Evolutionary conservation across 2,329 filamentous ascomycete species (phyloP).

Genomic region (Aureobasidium melanogenum): DNA sequence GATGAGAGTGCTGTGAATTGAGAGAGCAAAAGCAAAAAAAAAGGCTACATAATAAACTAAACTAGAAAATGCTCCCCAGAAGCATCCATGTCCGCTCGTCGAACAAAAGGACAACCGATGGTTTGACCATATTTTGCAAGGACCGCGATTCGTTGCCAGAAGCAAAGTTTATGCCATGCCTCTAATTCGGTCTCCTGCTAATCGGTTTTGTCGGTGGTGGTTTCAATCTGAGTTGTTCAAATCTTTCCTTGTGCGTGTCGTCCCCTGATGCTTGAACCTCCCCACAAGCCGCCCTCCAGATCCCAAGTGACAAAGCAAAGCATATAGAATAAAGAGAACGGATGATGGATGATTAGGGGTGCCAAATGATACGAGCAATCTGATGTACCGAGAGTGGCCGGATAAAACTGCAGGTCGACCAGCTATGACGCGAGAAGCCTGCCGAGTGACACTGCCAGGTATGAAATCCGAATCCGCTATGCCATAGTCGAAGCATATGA

Average conservation of each 20-base stretch:
- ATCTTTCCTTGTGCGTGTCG: background rate
- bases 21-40: background rate
- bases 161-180: background rate
- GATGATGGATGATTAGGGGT: slow-evolving; percentile 4
- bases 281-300: slow-evolving; percentile 14
- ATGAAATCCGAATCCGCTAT: slow-evolving; percentile 13
- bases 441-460: slow-evolving; percentile 32
- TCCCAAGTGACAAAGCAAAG: slow-evolving; percentile 10
- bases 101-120: background rate
- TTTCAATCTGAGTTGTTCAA: slow-evolving; percentile 6
- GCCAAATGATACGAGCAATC: slow-evolving; percentile 8
- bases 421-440: slow-evolving; percentile 22
- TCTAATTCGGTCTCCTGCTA: background rate
- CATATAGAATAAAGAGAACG: background rate
- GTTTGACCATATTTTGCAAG: background rate
- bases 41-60: background rate
- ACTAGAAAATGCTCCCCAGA: background rate
- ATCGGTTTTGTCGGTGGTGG: background rate
- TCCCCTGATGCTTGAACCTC: slow-evolving; percentile 13
- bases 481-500: background rate
- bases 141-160: background rate
- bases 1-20: background rate
- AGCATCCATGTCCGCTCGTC: background rate
- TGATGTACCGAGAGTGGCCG: slow-evolving; percentile 9
- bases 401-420: slow-evolving; percentile 21